Base-by-base conservation (phyloP, 257 asterid species). In the Gentiana dahurica region DNA sequence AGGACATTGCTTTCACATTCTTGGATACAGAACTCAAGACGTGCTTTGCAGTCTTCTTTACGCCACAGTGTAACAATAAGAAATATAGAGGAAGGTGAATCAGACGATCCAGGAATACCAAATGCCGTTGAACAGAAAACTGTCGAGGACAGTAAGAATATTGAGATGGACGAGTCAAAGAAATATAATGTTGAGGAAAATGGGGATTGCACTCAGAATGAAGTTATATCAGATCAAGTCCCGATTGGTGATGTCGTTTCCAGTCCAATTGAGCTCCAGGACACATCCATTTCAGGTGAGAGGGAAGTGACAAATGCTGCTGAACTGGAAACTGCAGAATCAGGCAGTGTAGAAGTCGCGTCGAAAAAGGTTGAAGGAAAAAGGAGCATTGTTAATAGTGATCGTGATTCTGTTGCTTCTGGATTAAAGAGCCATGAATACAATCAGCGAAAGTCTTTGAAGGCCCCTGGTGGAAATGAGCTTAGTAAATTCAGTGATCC, bases 21-120 rank as follows among this genome's bases (percentile, higher is more conserved):
- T 66, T 92, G 99, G 99, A 85, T 92, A 67, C 88, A 84, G 78
- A 88, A 85, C 70, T 92, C 99, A 49, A 88, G 99, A 68, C 93
- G 97, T 60, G 95, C 83, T 59, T 71, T 91, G 76, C 96, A 87
- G 62, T 71, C 83, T 64, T 78, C 96, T 61, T 81, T 91, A 13
- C 93, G 94, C 58, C 98, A 78, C 58, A 85, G 95, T 74, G 98
- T 89, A 68, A 83, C 96, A 13, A 58, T 85, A 45, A 83, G 99
- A 73, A 81, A 89, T 74, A 69, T 88, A 2, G 94, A 92, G 65
- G 97, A 83, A 63, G 89, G 46, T 75, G 95, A 69, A 68, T 68
- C 87, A 34, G 79, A 59, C 51, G 80, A 68, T 70, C 63, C 75
- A 59, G 86, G 65, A 49, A 54, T 58, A 54, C 68, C 77, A 63